These are phyloP conservation scores for Phaffia tasmanica DNA, from an alignment of 768 basidiomycete genomes.

Conservation along the genomic window DNA sequence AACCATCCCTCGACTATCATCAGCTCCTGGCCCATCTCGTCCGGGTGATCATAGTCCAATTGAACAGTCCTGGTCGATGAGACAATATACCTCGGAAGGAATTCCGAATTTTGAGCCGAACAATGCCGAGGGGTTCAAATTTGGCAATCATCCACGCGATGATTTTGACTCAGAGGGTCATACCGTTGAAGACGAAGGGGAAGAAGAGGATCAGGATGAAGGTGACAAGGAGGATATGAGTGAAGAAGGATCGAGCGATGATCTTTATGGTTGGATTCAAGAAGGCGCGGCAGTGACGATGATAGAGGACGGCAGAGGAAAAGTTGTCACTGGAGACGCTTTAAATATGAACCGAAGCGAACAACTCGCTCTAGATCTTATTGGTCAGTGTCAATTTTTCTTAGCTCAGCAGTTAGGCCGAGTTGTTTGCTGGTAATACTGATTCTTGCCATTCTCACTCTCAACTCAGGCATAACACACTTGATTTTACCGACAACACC, in stretches of 20 bases:
- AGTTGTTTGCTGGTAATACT: no score
- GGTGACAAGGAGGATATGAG: slow-evolving; percentile 6
- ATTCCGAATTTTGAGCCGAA: no score
- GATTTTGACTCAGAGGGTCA: not conserved
- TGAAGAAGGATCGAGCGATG: slow-evolving; percentile 11
- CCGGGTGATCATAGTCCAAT: no score
- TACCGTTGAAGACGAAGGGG: not conserved
- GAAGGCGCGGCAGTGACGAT: slow-evolving; percentile 17
- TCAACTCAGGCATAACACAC: slow-evolving; percentile 71
- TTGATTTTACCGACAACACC: slow-evolving; percentile 71
- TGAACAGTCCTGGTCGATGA: not conserved
- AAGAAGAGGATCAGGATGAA: not conserved
- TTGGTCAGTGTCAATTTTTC: slow-evolving; percentile 3
- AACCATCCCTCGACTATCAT: no score
- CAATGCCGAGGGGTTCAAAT: no score
- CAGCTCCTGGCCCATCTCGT: no score
- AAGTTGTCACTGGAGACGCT: slow-evolving; percentile 9
- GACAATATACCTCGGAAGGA: no score
- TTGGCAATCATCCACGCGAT: no score
- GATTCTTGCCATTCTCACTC: not conserved
- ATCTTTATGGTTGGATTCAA: not conserved
- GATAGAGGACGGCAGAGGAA: slow-evolving; percentile 19
- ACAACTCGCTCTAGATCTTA: slow-evolving; percentile 6
- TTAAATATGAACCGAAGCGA: slow-evolving; percentile 13
- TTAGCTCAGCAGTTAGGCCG: not conserved